These are phyloP conservation scores for Coelastrella sp. DNA, from an alignment of 139 green algal genomes.

Conservation along the genomic window DNA sequence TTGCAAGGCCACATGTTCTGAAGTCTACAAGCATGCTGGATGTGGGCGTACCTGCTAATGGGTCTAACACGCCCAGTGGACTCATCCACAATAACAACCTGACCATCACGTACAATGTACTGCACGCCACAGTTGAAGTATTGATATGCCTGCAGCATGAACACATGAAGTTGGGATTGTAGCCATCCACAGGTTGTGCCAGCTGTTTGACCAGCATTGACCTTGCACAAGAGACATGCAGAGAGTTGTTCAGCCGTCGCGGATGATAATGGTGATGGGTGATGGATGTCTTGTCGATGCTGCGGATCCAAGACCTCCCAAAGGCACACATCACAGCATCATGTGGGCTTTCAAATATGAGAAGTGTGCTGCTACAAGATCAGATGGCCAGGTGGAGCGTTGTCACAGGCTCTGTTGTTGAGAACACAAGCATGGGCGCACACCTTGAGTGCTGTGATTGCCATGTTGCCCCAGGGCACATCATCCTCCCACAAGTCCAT, in stretches of 20 bases:
- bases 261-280: too few species aligned
- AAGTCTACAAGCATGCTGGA: not conserved
- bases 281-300: not conserved
- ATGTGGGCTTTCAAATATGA: too few species aligned
- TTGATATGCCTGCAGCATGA: slow-evolving; percentile 91
- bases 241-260: too few species aligned
- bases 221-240: too few species aligned
- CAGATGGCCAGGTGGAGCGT: too few species aligned
- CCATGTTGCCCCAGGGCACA: slow-evolving; percentile 63
- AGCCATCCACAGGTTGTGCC: not conserved
- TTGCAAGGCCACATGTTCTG: not conserved
- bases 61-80: slow-evolving; percentile 86
- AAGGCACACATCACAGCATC: too few species aligned
- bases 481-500: slow-evolving; percentile 67
- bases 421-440: not conserved
- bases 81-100: slow-evolving; percentile 81
- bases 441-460: slow-evolving; percentile 54
- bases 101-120: slow-evolving; percentile 94
- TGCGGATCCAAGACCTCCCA: not conserved
- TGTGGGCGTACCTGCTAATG: slow-evolving; percentile 70
- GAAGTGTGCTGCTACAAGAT: too few species aligned
- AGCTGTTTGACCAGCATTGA: too few species aligned
- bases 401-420: not conserved
- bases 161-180: not conserved
- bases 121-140: slow-evolving; percentile 87